Base-by-base conservation (phyloP, 108 stramenopile species). In the Aurantiochytrium sp. region DNA sequence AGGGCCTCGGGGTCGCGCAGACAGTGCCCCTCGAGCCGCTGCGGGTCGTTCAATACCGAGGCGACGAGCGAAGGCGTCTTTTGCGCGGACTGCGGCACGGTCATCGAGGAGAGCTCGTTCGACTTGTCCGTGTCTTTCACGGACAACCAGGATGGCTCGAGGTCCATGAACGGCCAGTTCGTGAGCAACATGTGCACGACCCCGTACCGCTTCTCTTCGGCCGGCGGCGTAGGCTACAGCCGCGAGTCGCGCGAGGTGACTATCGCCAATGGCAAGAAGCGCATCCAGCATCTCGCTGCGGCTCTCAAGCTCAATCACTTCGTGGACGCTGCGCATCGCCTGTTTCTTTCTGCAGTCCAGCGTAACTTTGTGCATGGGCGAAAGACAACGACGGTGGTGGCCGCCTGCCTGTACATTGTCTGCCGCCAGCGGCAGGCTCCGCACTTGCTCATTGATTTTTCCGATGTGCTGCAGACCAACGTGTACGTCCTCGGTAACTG, bases 361-460 rank as follows among this genome's bases (percentile, higher is more conserved):
- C 95, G 96, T 93, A 98, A 97, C 92, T 98, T 98, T 92, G 96
- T 96, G 0, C 96, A 97, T 88, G 98, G 98, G 8, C 89, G 97
- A 29, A 91, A 95, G 72, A 96, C 96, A 23, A 91, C 95, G 51
- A 96, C 97, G 91, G 97, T 99, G 4, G 96, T 98, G 4, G 98
- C 98, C 18, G 97, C 98, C 5, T 99, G 98, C 91, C 92, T 99
- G 91, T 99, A 99, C 92, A 98, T 98, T 87, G 96, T 97, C 25
- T 99, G 98, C 94, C 94, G 99, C 71, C 97, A 98, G 91, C 95
- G 98, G 89, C 96, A 97, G 90, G 95, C 94, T 69, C 97, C 98
- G 88, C 97, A 98, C 91, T 96, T 99, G 98, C 92, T 99, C 72
- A 97, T 99, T 91, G 99, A 99, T 92, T 99, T 99, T 90, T 93